A percentile compares a stretch with the other conserved stretches of the same genome.
Evolutionary conservation across 345 rosid genomes (phyloP).

Genomic region (Eucalyptus paniculata): DNA sequence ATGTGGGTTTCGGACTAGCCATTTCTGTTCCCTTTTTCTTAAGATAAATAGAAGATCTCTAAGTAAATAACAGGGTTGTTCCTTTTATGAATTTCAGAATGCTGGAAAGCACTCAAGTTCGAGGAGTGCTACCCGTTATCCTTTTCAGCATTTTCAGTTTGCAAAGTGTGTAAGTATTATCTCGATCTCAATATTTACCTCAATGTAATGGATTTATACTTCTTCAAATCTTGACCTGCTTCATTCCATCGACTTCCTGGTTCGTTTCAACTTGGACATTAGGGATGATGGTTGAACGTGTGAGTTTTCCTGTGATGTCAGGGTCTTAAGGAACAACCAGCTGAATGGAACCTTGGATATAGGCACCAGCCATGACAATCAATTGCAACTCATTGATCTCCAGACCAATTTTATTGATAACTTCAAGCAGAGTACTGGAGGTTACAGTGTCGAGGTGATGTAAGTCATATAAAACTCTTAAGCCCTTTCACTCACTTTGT

Average conservation of each 20-base stretch:
- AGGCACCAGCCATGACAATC: slow-evolving; percentile 20
- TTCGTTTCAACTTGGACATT: background rate
- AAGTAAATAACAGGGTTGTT: background rate
- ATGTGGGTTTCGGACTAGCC: background rate
- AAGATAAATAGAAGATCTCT: background rate
- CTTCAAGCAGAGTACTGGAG: background rate
- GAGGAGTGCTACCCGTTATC: slow-evolving; percentile 37
- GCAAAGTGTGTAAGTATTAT: slow-evolving; percentile 57
- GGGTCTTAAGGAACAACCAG: slow-evolving; percentile 32
- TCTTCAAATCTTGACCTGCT: background rate
- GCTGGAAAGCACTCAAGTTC: slow-evolving; percentile 38
- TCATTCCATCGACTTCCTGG: background rate
- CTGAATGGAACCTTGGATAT: slow-evolving; percentile 44
- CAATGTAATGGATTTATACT: background rate
- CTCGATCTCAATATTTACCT: background rate
- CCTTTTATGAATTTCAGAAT: slow-evolving; percentile 20
- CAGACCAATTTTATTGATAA: slow-evolving; percentile 24
- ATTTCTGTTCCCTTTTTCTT: background rate
- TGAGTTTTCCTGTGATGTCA: background rate
- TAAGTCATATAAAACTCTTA: slow-evolving; percentile 8
- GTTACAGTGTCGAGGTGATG: slow-evolving; percentile 15
- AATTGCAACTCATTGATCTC: slow-evolving; percentile 45
- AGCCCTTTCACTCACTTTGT: background rate
- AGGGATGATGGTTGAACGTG: background rate
- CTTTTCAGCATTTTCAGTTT: slow-evolving; percentile 45